Percentiles rank a stretch among this genome's conserved stretches.
Evolutionary conservation across 768 basidiomycete species (phyloP).

Genomic region (Podaxis sp.): DNA sequence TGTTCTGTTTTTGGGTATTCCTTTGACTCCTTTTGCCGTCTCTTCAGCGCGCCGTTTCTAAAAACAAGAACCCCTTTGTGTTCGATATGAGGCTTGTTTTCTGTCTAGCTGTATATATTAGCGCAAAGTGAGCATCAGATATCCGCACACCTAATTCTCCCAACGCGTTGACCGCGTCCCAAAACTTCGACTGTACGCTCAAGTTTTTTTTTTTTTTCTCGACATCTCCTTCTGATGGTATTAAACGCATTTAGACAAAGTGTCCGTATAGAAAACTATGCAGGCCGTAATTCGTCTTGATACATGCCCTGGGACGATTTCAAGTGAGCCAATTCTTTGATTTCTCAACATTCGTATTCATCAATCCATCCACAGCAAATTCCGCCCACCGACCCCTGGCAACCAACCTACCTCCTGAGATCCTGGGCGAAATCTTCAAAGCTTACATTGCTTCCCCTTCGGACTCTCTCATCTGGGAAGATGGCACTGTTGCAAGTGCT

Average conservation of each 20-base stretch:
- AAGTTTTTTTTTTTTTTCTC: not conserved
- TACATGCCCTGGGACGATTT: not conserved
- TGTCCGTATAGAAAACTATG: not conserved
- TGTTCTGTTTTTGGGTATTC: not conserved
- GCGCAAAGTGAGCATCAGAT: not conserved
- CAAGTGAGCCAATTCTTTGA: not conserved
- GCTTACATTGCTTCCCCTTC: slow-evolving; percentile 5
- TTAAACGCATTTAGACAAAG: not conserved
- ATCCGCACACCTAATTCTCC: not conserved
- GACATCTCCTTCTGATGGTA: not conserved
- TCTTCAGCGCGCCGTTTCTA: not conserved
- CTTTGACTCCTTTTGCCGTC: not conserved
- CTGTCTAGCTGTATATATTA: not conserved
- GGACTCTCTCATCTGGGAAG: not conserved
- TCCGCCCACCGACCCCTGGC: not conserved
- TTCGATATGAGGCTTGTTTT: not conserved
- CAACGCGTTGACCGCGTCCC: slow-evolving; percentile 1
- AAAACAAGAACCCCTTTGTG: slow-evolving; percentile 1
- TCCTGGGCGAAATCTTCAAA: slow-evolving; percentile 7
- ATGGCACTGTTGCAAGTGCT: not conserved
- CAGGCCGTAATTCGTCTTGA: not conserved
- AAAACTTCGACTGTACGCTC: not conserved
- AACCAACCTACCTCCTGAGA: slow-evolving; percentile 1
- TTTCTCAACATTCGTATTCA: not conserved
- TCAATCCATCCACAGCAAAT: not conserved